A percentile compares a stretch with the other conserved stretches of the same genome.
These are phyloP conservation scores for Diaporthe ampelina DNA, from an alignment of 2,329 filamentous ascomycete species.

Conservation along the genomic window DNA sequence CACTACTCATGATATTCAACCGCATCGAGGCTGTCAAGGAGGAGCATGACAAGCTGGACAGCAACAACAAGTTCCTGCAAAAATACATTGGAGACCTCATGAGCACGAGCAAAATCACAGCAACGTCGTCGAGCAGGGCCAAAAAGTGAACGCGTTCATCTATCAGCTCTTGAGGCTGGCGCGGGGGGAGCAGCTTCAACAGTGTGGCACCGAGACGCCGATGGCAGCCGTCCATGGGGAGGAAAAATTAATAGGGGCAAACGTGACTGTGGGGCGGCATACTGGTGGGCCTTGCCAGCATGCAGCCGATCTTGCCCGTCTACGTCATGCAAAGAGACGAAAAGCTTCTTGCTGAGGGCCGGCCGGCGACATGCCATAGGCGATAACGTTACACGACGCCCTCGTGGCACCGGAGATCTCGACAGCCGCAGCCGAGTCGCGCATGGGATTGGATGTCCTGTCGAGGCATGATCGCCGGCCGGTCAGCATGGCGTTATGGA, in stretches of 20 bases:
- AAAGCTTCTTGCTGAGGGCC: slow-evolving; percentile 1
- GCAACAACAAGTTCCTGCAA: slow-evolving; percentile 96
- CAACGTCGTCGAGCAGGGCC: slow-evolving; percentile 61
- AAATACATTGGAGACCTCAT: slow-evolving; percentile 98
- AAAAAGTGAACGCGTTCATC: slow-evolving; percentile 62
- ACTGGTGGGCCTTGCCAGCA: slow-evolving; percentile 33
- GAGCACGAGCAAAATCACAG: slow-evolving; percentile 83
- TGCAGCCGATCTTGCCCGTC: slow-evolving; percentile 27
- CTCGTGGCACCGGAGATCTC: slow-evolving; percentile 42
- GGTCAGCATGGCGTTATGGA: slow-evolving; percentile 35
- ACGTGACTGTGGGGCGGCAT: slow-evolving; percentile 36
- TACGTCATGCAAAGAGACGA: slow-evolving; percentile 34
- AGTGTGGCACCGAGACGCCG: neutral
- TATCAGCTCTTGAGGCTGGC: neutral
- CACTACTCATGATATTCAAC: slow-evolving; percentile 89
- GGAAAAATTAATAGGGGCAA: slow-evolving; percentile 29
- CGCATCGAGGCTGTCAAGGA: slow-evolving; percentile 94
- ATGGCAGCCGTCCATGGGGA: slow-evolving; percentile 16
- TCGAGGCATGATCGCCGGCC: slow-evolving; percentile 31
- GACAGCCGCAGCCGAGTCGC: slow-evolving; percentile 27
- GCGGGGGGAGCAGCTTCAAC: slow-evolving; percentile 14
- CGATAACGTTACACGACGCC: slow-evolving; percentile 43
- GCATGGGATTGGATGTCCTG: slow-evolving; percentile 32
- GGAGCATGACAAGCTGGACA: slow-evolving; percentile 97
- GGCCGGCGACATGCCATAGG: slow-evolving; percentile 28